Evolutionary conservation across 1,284 basidiomycete species (phyloP).

Genomic region (Trichosporon inkin): DNA sequence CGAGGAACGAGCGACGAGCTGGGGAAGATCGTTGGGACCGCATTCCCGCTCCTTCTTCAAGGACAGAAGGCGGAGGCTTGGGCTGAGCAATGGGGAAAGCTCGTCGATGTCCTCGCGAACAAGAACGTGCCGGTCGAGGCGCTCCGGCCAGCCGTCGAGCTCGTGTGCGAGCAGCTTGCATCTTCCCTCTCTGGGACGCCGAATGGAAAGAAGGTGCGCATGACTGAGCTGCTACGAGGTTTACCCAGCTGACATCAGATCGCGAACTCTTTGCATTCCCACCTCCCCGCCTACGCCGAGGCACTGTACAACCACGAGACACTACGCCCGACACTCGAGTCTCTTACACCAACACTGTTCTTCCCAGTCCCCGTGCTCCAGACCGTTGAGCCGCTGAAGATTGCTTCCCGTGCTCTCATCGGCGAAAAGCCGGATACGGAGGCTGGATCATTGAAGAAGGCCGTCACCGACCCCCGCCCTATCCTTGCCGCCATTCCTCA

Average conservation of each 20-base stretch:
- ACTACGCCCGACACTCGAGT: conserved; percentile 18
- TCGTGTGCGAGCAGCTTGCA: conserved; percentile 15
- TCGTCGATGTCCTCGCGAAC: conserved; percentile 17
- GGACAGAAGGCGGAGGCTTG: conserved; percentile 33
- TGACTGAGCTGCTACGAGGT: background rate
- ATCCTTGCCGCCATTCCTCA: conserved; percentile 23
- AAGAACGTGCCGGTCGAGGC: background rate
- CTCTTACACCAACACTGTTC: conserved; percentile 24
- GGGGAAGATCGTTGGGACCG: background rate
- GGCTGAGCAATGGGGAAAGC: conserved; percentile 29
- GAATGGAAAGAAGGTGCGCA: conserved; percentile 36
- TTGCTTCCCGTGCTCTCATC: conserved; percentile 2
- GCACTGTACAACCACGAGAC: conserved; percentile 20
- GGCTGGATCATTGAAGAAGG: background rate
- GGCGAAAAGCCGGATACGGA: background rate
- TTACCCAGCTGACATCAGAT: conserved; percentile 24
- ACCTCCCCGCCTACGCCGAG: conserved; percentile 26
- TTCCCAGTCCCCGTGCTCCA: conserved; percentile 31
- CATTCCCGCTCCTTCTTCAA: conserved; percentile 22
- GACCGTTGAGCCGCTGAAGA: conserved; percentile 24
- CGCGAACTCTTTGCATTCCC: conserved; percentile 19
- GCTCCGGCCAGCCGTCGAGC: conserved; percentile 10
- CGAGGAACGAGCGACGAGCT: background rate
- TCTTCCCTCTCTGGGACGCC: conserved; percentile 16
- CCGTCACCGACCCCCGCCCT: background rate